Evolutionary conservation across 192 early-diverging fungal genomes (phyloP).

Genomic region (Mortierella hygrophila): DNA sequence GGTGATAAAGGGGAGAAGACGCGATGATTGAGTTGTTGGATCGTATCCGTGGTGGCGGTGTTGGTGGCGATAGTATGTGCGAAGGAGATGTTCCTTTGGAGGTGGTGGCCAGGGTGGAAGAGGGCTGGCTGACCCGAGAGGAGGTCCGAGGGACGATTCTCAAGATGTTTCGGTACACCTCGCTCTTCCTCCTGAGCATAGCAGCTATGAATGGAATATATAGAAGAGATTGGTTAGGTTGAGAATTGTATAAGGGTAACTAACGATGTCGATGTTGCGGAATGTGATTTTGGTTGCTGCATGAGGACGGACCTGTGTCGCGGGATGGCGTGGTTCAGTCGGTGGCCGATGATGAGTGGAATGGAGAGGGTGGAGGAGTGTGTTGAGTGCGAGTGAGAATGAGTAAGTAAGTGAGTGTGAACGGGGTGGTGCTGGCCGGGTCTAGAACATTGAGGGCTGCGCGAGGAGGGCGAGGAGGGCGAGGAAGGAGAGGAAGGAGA

Average conservation of each 20-base stretch:
- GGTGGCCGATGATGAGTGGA: no score
- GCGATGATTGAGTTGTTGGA: no score
- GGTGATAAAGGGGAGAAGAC: neutral
- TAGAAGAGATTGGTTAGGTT: neutral
- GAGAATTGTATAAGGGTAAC: neutral
- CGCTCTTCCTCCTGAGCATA: constrained; percentile 52
- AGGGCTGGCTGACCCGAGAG: constrained; percentile 8
- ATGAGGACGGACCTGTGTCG: no score
- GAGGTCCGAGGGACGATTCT: constrained; percentile 21
- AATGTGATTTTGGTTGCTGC: no score
- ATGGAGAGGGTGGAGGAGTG: no score
- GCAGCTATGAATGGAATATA: neutral
- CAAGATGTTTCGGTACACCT: constrained; percentile 36
- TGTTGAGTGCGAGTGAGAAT: no score
- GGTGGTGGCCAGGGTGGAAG: constrained; percentile 13
- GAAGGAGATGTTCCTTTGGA: neutral
- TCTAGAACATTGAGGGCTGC: no score
- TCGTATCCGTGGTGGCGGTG: neutral
- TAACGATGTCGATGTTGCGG: neutral
- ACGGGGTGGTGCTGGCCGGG: no score
- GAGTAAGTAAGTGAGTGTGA: no score
- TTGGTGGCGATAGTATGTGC: neutral
- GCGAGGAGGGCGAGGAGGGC: no score
- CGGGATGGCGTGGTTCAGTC: no score
- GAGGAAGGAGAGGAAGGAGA: neutral